Percentiles rank a stretch among this genome's conserved stretches.
phyloP scores from a whole-genome alignment of 306 rosid species.

The Glycine latifolia region DNA sequence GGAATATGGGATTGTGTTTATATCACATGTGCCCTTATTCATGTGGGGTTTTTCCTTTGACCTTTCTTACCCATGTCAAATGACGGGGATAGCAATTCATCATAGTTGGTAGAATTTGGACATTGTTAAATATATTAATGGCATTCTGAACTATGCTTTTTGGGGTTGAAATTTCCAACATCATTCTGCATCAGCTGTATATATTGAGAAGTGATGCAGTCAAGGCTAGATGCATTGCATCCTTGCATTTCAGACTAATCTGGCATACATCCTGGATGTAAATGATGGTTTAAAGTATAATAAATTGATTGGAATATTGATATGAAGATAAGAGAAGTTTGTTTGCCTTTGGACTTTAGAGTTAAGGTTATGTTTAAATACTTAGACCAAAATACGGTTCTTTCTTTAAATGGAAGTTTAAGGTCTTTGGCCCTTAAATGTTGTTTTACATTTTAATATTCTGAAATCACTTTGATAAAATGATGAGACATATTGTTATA shows the following conservation, averaged over 20 bases:
- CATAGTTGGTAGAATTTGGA: constrained; percentile 39
- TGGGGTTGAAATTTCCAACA: constrained; percentile 43
- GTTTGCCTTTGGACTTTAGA: not conserved
- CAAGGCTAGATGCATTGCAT: constrained; percentile 9
- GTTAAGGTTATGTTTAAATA: constrained; percentile 20
- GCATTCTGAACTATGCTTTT: constrained; percentile 42
- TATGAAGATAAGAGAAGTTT: constrained; percentile 2
- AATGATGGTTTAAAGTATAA: constrained; percentile 15
- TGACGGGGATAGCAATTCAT: constrained; percentile 41
- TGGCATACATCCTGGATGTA: constrained; percentile 14
- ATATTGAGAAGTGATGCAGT: constrained; percentile 30
- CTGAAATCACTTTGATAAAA: constrained; percentile 4
- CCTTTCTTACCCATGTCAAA: constrained; percentile 36
- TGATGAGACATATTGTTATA: not conserved
- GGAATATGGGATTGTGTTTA: constrained; percentile 34
- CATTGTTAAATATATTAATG: constrained; percentile 32
- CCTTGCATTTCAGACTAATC: constrained; percentile 14
- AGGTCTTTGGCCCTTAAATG: not conserved
- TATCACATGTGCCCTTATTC: constrained; percentile 47
- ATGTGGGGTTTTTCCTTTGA: constrained; percentile 47
- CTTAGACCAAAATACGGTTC: not conserved
- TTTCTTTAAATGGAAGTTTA: not conserved
- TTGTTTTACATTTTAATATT: not conserved
- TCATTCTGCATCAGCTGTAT: constrained; percentile 21
- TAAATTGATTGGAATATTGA: constrained; percentile 28